Base-by-base conservation (phyloP, 345 rosid genomes). In the Dimocarpus longan region DNA sequence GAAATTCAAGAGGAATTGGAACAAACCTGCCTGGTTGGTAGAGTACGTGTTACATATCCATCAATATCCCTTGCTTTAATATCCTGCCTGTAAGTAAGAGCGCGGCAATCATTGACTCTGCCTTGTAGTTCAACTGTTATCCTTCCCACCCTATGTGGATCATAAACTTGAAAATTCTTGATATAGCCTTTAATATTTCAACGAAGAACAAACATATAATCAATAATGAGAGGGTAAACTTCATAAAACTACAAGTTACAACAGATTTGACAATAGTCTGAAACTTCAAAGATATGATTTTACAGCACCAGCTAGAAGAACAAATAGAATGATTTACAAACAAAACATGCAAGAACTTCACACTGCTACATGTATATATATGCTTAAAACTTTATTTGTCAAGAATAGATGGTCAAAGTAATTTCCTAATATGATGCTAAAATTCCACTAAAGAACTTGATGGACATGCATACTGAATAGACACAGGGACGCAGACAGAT, bases 61-160 rank as follows among this genome's bases (percentile, higher is more conserved):
- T 81, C 94, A 12, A 96, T 86, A 22, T 96, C 92, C 71, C 84
- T 91, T 11, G 95, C 98, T 85, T 88, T 91, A 74, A 96, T 68
- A 82, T 96, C 99, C 82, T 93, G 98, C 81, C 99, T 88, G 74
- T 91, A 91, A 50, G 93, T 93, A 52, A 96, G 91, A 64, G 97
- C 97, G 72, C 84, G 83, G 73, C 97, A 93, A 80, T 96, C 98
- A 62, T 86, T 94, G 54, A 96, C 85, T 85, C 97, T 91, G 32
- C 99, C 99, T 72, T 91, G 97, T 8, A 94, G 86, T 82, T 93
- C 93, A 80, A 93, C 97, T 24, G 88, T 89, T 81, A 96, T 91
- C 86, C 81, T 91, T 19, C 99, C 97, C 80, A 93, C 98, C 82
- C 99, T 85, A 12, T 90, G 98, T 43, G 92, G 97, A 86, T 96